phyloP scores from a whole-genome alignment of 2,329 filamentous ascomycete genomes.

The Neofusicoccum laricinum region DNA sequence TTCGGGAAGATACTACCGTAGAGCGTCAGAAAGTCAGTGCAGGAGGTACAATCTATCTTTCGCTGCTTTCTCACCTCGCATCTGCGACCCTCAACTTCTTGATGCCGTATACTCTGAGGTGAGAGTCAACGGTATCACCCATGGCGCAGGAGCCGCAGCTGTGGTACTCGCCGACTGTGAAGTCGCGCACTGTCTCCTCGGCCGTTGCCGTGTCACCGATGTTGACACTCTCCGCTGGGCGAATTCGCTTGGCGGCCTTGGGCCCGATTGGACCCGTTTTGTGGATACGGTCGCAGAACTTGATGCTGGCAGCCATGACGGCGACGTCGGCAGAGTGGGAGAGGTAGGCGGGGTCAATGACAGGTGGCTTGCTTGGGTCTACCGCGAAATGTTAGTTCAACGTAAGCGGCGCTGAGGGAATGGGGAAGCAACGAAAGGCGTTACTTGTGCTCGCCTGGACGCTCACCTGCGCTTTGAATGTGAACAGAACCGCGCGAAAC shows the following conservation, averaged over 20 bases:
- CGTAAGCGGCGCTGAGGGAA: neutral
- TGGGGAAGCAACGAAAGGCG: neutral
- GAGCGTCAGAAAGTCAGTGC: no score
- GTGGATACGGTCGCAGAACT: conserved; percentile 33
- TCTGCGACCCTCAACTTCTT: conserved; percentile 16
- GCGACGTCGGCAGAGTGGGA: conserved; percentile 43
- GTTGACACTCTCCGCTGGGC: neutral
- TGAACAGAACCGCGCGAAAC: neutral
- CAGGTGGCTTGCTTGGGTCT: conserved; percentile 29
- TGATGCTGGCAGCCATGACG: conserved; percentile 34
- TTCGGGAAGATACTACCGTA: conserved; percentile 13
- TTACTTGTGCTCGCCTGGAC: no score
- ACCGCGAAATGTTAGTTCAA: neutral
- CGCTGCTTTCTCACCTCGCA: neutral
- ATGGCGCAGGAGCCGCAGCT: conserved; percentile 8
- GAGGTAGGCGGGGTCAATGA: conserved; percentile 42
- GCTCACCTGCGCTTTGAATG: neutral
- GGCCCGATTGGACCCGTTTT: neutral
- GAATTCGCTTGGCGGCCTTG: neutral
- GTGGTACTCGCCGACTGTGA: neutral
- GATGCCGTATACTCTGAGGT: conserved; percentile 27
- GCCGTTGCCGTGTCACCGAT: conserved; percentile 21
- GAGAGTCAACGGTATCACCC: conserved; percentile 30
- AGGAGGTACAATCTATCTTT: no score
- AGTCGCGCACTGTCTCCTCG: neutral